phyloP scores from a whole-genome alignment of 2,329 filamentous ascomycete genomes.

The Botrytis elliptica region DNA sequence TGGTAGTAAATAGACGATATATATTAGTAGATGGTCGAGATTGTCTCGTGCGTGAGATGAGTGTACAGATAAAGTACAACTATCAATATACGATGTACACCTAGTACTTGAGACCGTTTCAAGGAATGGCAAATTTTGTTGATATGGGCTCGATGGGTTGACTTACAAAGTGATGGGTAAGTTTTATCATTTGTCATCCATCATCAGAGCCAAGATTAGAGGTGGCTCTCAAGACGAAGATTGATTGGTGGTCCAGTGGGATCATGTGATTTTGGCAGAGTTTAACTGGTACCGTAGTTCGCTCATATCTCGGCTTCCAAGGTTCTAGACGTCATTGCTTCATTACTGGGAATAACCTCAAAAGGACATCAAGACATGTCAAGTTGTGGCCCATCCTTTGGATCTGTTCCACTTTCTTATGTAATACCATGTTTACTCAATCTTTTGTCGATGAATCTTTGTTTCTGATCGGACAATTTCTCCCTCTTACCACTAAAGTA shows the following conservation, averaged over 20 bases:
- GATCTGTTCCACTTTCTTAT: background rate
- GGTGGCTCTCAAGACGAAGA: background rate
- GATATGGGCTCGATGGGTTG: background rate
- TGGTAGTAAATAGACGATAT: background rate
- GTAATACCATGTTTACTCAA: background rate
- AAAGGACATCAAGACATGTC: background rate
- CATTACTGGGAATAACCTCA: background rate
- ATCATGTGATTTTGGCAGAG: background rate
- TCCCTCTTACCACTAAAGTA: too few species aligned
- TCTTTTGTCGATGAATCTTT: background rate
- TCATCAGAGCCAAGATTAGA: background rate
- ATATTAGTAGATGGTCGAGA: background rate
- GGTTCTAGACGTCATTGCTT: background rate
- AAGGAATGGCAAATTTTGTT: background rate
- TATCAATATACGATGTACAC: background rate
- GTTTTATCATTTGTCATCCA: background rate
- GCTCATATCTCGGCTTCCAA: background rate
- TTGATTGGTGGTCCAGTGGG: background rate
- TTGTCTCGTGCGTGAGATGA: background rate
- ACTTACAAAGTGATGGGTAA: background rate
- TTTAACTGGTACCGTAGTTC: background rate
- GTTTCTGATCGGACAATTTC: too few species aligned
- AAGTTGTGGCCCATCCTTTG: background rate
- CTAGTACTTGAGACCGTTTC: background rate
- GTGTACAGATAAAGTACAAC: background rate